Conservation (phyloP, 1,284 basidiomycete species). For the Peniophora sp. region DNA sequence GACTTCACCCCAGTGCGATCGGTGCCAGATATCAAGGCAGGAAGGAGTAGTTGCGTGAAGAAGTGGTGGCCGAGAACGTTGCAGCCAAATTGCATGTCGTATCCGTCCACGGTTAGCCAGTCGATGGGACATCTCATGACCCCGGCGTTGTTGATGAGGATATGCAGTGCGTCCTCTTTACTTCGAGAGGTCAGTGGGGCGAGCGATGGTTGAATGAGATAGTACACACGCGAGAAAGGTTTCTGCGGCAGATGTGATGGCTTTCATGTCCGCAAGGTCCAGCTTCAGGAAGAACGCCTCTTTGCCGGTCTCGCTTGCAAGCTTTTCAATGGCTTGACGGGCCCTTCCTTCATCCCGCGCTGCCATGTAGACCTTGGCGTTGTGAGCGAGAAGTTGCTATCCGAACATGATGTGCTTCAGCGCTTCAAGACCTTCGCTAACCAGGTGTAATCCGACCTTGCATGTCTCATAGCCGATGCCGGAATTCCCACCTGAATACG, state of each 20-base stretch:
- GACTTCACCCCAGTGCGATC: constrained; percentile 5
- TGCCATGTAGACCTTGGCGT: constrained; percentile 62
- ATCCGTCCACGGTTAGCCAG: neutral
- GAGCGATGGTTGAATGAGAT: too few species aligned
- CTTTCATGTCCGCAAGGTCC: constrained; percentile 49
- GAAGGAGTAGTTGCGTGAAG: constrained; percentile 5
- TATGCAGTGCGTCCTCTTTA: constrained; percentile 2
- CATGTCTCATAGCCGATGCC: constrained; percentile 1
- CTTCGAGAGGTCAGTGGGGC: too few species aligned
- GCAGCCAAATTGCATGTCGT: constrained; percentile 1
- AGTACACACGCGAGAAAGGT: constrained; percentile 36
- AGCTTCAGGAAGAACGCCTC: constrained; percentile 46
- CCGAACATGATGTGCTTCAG: too few species aligned
- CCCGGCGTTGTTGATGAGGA: constrained; percentile 4
- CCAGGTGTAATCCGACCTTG: neutral
- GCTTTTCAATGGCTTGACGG: constrained; percentile 37
- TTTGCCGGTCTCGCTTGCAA: constrained; percentile 35
- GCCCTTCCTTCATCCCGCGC: constrained; percentile 41
- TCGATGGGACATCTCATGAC: constrained; percentile 1
- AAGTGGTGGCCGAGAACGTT: constrained; percentile 9
- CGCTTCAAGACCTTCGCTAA: too few species aligned
- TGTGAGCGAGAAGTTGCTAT: constrained; percentile 36
- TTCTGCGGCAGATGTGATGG: constrained; percentile 41
- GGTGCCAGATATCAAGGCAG: neutral
- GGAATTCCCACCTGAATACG: constrained; percentile 1